Base-by-base conservation (phyloP, 164 flowering plant species). In the Nymphaea thermarum region DNA sequence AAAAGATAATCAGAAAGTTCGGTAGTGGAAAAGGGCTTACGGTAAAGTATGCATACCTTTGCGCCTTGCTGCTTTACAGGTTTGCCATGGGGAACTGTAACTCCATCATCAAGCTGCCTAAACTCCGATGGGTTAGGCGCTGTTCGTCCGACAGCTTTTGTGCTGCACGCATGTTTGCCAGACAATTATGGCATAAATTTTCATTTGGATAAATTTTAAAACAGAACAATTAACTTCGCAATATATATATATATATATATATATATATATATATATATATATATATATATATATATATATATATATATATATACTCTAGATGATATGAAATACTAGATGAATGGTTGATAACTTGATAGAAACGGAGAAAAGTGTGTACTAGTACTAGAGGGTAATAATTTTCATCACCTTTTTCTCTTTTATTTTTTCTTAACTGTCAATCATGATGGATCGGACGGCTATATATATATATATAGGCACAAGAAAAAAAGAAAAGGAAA, bases 141-240 rank as follows among this genome's bases (percentile, higher is more conserved):
- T 44, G 94, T 89, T 65, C 75, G 61, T 53, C 96, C 97, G 12
- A 93, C 88, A 69, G 96, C 98, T 79, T 93, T 93, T 61, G 97
- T 89, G 84, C 98, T 93, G 74, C 78, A 72, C 43, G 12, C 16
- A 65, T 17, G 42, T 62, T 41, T 62, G 42, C 42, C 42, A 8
- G 8, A 8, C 57, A 51, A 51, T 3, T 8, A 51, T 51, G 12
- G 8, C 57, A 51, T 62, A 62, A 55, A 8, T 16, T 55, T 55
- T 55, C 60, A 55, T 8, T 16, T 8, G 1, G 2, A 55, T 55
- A 16, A 10, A 55, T 10, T 10, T 10, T 8, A 55, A 16, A 1
- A 8, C 60, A 55, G 60, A 2, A 55, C 10, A 16, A 55, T 55
- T 55, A 8, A 8, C 16, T 10, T 55, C 12, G 2, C 10, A 16